Conservation (phyloP, 495 filamentous ascomycete genomes). For the Bombardia bombarda region DNA sequence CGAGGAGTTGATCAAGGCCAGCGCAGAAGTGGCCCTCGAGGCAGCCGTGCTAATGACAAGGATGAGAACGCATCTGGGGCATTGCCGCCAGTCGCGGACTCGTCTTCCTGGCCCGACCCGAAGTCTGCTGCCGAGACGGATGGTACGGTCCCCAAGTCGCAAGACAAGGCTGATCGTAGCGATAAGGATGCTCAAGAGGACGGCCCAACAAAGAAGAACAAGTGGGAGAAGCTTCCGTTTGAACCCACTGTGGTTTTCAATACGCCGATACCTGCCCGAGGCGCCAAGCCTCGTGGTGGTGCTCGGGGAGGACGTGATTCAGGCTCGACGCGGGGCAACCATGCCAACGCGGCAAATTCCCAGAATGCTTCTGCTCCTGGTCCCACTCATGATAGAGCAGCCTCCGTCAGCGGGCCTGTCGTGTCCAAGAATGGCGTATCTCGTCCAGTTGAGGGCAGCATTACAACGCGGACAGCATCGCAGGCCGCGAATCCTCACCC, state of each 20-base stretch:
- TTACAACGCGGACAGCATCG: conserved; percentile 11
- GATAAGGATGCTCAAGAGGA: conserved; percentile 66
- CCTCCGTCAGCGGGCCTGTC: conserved; percentile 4
- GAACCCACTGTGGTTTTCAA: conserved; percentile 75
- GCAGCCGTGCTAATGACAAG: conserved; percentile 40
- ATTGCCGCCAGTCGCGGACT: conserved; percentile 54
- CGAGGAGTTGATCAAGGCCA: conserved; percentile 30
- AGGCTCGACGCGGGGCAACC: conserved; percentile 14
- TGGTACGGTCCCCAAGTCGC: conserved; percentile 22
- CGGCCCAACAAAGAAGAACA: conserved; percentile 51
- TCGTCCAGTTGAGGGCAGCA: conserved; percentile 17
- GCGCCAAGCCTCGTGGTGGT: conserved; percentile 52
- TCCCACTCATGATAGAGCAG: conserved; percentile 12
- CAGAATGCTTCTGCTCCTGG: conserved; percentile 2
- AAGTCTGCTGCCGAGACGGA: conserved; percentile 68
- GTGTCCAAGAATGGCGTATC: conserved; percentile 8
- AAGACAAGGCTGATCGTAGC: conserved; percentile 48
- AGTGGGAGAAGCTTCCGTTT: conserved; percentile 65
- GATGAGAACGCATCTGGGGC: conserved; percentile 33
- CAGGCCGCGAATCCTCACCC: conserved; percentile 20
- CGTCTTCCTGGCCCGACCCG: conserved; percentile 82
- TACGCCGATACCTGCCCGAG: conserved; percentile 60
- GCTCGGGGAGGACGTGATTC: conserved; percentile 46
- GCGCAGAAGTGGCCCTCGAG: conserved; percentile 38
- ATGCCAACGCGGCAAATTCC: conserved; percentile 4